Conservation (phyloP, 2,329 filamentous ascomycete species). For the Microthyrium microscopicum region DNA sequence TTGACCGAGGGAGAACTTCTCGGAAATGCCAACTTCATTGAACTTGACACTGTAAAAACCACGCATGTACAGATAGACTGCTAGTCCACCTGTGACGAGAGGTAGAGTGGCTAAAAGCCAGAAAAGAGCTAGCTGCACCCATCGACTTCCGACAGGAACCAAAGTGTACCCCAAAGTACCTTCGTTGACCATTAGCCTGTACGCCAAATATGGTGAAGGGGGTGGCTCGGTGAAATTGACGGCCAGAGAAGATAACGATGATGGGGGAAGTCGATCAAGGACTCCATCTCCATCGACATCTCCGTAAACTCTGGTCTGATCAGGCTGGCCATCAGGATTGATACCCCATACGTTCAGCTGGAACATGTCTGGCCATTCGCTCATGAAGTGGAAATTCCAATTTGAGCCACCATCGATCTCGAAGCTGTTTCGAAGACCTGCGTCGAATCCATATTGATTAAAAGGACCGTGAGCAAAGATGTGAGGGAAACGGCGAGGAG, state of each 20-base stretch:
- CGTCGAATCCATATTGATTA: constrained; percentile 48
- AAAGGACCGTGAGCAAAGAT: constrained; percentile 45
- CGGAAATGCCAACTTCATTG: constrained; percentile 38
- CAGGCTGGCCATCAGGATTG: constrained; percentile 44
- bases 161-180: constrained; percentile 34
- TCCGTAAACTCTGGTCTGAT: constrained; percentile 41
- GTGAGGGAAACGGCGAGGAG: constrained; percentile 45
- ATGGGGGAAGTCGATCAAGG: constrained; percentile 44
- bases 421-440: constrained; percentile 38
- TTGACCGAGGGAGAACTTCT: constrained; percentile 20
- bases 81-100: constrained; percentile 30
- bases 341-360: constrained; percentile 53
- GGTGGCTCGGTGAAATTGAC: constrained; percentile 43
- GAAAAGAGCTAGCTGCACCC: constrained; percentile 36
- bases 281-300: constrained; percentile 45
- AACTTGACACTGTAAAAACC: constrained; percentile 49
- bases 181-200: constrained; percentile 39
- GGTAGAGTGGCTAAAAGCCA: constrained; percentile 38
- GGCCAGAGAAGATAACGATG: constrained; percentile 35
- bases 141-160: constrained; percentile 36
- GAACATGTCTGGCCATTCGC: constrained; percentile 44
- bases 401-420: constrained; percentile 27
- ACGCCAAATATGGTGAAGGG: constrained; percentile 37
- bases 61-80: constrained; percentile 40
- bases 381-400: constrained; percentile 45